These are phyloP conservation scores for Raddia guianensis DNA, from an alignment of 176 grass and related monocot genomes.

Conservation along the genomic window DNA sequence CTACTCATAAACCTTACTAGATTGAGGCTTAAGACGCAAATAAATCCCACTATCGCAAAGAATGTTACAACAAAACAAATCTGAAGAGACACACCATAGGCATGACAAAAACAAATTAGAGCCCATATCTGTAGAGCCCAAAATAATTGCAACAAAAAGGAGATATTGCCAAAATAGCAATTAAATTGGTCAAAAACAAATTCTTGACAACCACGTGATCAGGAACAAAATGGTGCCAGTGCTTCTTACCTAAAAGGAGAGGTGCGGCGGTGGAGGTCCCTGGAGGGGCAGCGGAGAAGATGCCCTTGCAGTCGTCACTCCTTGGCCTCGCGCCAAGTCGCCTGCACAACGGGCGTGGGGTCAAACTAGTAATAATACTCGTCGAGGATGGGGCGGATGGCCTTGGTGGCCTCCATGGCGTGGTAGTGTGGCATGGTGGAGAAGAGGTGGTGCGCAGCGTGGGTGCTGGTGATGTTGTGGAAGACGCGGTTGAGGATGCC, in stretches of 20 bases:
- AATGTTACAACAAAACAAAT: constrained; percentile 1
- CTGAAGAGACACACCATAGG: background rate
- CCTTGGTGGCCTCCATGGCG: constrained; percentile 93
- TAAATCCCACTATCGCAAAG: background rate
- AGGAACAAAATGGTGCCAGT: background rate
- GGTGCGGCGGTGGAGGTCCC: too few relatives aligned
- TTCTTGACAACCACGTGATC: background rate
- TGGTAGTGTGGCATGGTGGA: constrained; percentile 98
- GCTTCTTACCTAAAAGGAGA: constrained; percentile 2
- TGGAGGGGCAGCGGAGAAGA: constrained; percentile 43
- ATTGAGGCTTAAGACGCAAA: background rate
- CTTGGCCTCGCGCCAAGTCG: constrained; percentile 78
- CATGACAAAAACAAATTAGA: constrained; percentile 2
- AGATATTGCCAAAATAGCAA: constrained; percentile 28
- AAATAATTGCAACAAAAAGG: constrained; percentile 9
- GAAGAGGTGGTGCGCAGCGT: constrained; percentile 97
- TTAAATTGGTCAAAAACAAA: background rate
- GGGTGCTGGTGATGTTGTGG: constrained; percentile 97
- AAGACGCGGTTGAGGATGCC: constrained; percentile 90
- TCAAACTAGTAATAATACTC: constrained; percentile 88
- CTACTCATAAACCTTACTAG: background rate
- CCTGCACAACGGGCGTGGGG: constrained; percentile 62
- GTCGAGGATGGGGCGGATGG: constrained; percentile 79
- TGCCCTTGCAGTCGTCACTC: constrained; percentile 76
- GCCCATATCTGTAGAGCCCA: too few relatives aligned